Percentiles rank a stretch among this genome's conserved stretches.
Evolutionary conservation across 495 filamentous ascomycete species (phyloP).

Genomic region (Penicillium pulvis): DNA sequence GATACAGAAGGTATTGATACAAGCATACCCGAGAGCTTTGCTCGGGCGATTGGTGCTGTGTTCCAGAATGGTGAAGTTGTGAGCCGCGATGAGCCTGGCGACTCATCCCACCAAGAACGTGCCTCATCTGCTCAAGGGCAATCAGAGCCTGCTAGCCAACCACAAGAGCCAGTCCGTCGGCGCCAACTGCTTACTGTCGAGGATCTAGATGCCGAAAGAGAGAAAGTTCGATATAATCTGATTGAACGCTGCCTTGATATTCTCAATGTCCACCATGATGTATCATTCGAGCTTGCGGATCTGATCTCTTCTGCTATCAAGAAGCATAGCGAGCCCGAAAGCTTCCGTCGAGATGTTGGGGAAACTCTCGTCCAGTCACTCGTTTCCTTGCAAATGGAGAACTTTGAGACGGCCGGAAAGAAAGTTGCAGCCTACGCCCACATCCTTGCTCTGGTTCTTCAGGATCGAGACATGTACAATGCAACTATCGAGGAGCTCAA

Average conservation of each 20-base stretch:
- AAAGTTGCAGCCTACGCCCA: constrained; percentile 94
- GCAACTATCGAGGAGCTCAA: constrained; percentile 74
- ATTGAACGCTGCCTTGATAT: constrained; percentile 91
- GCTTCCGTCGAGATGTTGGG: constrained; percentile 72
- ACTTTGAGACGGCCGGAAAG: constrained; percentile 68
- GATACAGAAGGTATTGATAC: constrained; percentile 27
- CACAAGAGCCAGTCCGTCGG: constrained; percentile 26
- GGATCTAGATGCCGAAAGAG: constrained; percentile 78
- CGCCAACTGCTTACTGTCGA: constrained; percentile 65
- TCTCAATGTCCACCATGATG: constrained; percentile 80
- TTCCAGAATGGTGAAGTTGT: constrained; percentile 35
- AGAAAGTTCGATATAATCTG: constrained; percentile 69
- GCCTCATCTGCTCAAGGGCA: background rate
- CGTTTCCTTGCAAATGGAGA: constrained; percentile 76
- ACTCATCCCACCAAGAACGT: constrained; percentile 18
- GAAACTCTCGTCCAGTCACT: constrained; percentile 83
- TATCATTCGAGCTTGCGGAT: constrained; percentile 89
- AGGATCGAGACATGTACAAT: constrained; percentile 78
- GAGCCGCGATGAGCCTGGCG: constrained; percentile 30
- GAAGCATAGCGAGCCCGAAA: constrained; percentile 64
- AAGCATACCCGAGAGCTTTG: constrained; percentile 36
- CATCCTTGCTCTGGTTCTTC: constrained; percentile 83
- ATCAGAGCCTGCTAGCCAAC: constrained; percentile 18
- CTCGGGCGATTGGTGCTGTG: constrained; percentile 40
- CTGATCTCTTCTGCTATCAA: constrained; percentile 76